Evolutionary conservation across 2,329 filamentous ascomycete species (phyloP), one percentile per base, ranked within the genome.

Genomic region (Pseudogymnoascus sp.): DNA sequence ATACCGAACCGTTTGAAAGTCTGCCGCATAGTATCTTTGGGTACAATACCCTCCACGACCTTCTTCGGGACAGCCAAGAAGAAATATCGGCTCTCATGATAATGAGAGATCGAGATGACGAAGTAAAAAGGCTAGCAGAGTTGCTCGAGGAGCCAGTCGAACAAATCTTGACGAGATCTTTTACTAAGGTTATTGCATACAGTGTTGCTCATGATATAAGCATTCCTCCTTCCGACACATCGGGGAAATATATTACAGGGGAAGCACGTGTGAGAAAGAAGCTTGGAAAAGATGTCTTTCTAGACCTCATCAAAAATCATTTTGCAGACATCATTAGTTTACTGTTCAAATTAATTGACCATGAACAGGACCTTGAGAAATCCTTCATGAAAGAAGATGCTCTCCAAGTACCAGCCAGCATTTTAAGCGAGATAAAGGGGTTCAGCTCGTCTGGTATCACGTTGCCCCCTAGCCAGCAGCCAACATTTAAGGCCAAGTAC

Each of bases 21-120:
- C 89, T 99, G 60, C 93, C 95, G 0, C 96, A 84, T 71, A 78
- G 81, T n/a, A 89, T 95, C 1, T 99, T 99, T 74, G 88, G 87
- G 1, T 99, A 96, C 71, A 64, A 76, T 1, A 84, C 77, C 15
- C 80, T 97, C 1, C 74, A 80, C 17, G 86, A 90, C 4, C 82
- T 99, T 62, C 75, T 97, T 2, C 71, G 75, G 5, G 85, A 90
- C 65, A 85, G 89, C 5, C 85, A 91, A 72, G 84, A 87, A 33
- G 95, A 99, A 74, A 83, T 90, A 4, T 83, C 89, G 17, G 91
- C 89, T 0, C 84, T 97, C 65, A 84, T 93, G 71, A 80, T 93
- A 38, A 95, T 97, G 89, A 87, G 90, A 66, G 86, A 84, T 0
- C 87, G 90, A 67, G 83, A 89, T 33, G 78, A 83, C 2, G 84